Percentiles rank a stretch among this genome's conserved stretches.
Conservation (phyloP, 495 filamentous ascomycete genomes). For the Talaromyces stipitatus region DNA sequence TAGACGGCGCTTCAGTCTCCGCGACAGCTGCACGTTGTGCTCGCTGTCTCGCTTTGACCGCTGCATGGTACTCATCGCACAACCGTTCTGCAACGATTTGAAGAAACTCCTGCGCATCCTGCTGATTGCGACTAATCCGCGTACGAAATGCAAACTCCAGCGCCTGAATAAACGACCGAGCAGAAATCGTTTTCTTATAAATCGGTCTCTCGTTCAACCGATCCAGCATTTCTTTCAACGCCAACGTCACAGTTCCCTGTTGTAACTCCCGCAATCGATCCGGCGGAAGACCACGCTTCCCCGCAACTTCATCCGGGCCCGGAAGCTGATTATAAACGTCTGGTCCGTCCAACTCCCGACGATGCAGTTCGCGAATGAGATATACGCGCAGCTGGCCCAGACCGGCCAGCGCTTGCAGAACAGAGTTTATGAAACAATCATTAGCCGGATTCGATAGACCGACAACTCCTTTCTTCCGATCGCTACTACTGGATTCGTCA, state of each 20-base stretch:
- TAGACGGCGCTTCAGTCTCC: conserved; percentile 6
- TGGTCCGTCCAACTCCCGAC: conserved; percentile 66
- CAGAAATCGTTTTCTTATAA: conserved; percentile 88
- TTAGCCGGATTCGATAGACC: conserved; percentile 88
- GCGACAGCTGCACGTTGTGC: conserved; percentile 13
- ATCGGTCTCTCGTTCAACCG: conserved; percentile 90
- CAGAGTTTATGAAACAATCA: conserved; percentile 99
- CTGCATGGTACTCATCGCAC: conserved; percentile 88
- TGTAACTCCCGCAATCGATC: conserved; percentile 70
- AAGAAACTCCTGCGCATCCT: conserved; percentile 97
- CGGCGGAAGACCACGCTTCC: conserved; percentile 31
- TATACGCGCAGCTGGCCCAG: conserved; percentile 87
- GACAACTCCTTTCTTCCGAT: conserved; percentile 80
- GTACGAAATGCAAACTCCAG: conserved; percentile 83
- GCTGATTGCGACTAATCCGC: conserved; percentile 85
- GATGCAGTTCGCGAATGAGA: conserved; percentile 79
- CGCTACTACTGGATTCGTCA: conserved; percentile 52
- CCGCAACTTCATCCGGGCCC: conserved; percentile 32
- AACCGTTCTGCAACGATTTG: conserved; percentile 89
- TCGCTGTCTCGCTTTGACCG: conserved; percentile 55
- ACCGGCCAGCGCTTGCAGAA: conserved; percentile 90
- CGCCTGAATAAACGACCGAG: conserved; percentile 65
- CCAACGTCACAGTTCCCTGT: conserved; percentile 72
- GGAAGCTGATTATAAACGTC: conserved; percentile 57
- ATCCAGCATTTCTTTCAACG: conserved; percentile 88